Base-by-base conservation (phyloP, 441 rosid species). In the Brassica hybrid region DNA sequence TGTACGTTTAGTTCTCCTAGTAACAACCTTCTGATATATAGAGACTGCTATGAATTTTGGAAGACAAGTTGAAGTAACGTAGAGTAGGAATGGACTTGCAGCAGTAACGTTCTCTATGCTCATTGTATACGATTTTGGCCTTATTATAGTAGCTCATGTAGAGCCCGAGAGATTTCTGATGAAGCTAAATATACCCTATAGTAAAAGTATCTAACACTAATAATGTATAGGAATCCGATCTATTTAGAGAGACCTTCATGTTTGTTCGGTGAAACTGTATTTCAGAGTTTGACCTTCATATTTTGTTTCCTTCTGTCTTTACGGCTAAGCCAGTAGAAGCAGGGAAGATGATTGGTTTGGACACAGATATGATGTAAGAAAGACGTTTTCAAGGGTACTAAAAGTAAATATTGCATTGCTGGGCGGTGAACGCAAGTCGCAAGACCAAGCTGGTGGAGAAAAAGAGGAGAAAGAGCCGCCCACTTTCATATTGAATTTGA, bases 281-380 rank as follows among this genome's bases (percentile, higher is more conserved):
- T 62, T 69, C 45, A 11, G 21, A 79, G 58, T 64, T 8, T 41
- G 62, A 69, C 72, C 16, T 69, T 79, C 74, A 57, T 34, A 32
- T 63, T 64, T 64, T 54, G 16, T 64, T 43, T 63, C 45, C 19
- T 43, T 38, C 14, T 32, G 54, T 74, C 52, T 56, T 67, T 79
- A 70, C 65, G 74, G 75, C 66, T 67, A 72, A 12, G 57, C 65
- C 14, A 27, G 27, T 59, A 67, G 64, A 62, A 69, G 38, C 70
- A 74, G 63, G 71, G 50, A 57, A 64, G 56, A 43, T 43, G 48
- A 43, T 65, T 52, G 58, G 41, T 54, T 43, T 63, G 52, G 60
- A 11, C 27, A 21, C 57, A 30, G 6, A 43, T 43, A n/a, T 56
- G 66, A 30, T 54, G 16, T 54, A 41, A 18, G 56, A 41, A 61